phyloP scores from a whole-genome alignment of 495 filamentous ascomycete genomes.

The Geoglossum glabrum region DNA sequence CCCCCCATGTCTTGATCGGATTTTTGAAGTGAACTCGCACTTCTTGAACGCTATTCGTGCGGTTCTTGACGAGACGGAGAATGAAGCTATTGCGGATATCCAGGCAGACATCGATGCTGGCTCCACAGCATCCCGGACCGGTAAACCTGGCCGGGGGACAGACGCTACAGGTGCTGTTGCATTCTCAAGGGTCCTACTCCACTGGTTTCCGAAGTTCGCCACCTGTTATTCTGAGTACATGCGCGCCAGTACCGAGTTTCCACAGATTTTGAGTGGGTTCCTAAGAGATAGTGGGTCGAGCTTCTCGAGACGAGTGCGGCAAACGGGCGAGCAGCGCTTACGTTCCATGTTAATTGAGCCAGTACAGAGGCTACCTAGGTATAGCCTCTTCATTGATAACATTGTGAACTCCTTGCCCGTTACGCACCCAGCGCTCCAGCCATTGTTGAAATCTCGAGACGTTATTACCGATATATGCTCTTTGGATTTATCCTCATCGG shows the following conservation, averaged over 20 bases:
- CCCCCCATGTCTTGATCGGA: slow-evolving; percentile 53
- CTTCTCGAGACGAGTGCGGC: slow-evolving; percentile 55
- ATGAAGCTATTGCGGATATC: slow-evolving; percentile 35
- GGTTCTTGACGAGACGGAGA: slow-evolving; percentile 66
- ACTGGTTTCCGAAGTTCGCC: slow-evolving; percentile 81
- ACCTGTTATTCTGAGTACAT: slow-evolving; percentile 84
- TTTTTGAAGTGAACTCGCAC: slow-evolving; percentile 55
- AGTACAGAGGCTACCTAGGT: slow-evolving; percentile 83
- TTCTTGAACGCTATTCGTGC: slow-evolving; percentile 57
- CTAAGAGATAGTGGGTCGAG: slow-evolving; percentile 53
- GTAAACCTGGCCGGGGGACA: neutral
- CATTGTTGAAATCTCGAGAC: slow-evolving; percentile 67
- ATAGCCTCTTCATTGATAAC: slow-evolving; percentile 88
- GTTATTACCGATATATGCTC: slow-evolving; percentile 91
- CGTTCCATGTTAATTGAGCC: slow-evolving; percentile 92
- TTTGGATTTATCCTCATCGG: slow-evolving; percentile 42
- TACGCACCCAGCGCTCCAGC: slow-evolving; percentile 60
- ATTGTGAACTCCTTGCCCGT: slow-evolving; percentile 69
- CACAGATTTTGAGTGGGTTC: slow-evolving; percentile 54
- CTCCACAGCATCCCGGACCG: neutral
- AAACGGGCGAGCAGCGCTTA: slow-evolving; percentile 75
- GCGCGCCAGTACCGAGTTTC: slow-evolving; percentile 63
- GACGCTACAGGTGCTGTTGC: slow-evolving; percentile 44
- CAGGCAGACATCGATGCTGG: neutral
- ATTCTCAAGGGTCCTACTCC: slow-evolving; percentile 57